Conservation (phyloP, 192 early-diverging fungal genomes). For the Coemansia sp. region DNA sequence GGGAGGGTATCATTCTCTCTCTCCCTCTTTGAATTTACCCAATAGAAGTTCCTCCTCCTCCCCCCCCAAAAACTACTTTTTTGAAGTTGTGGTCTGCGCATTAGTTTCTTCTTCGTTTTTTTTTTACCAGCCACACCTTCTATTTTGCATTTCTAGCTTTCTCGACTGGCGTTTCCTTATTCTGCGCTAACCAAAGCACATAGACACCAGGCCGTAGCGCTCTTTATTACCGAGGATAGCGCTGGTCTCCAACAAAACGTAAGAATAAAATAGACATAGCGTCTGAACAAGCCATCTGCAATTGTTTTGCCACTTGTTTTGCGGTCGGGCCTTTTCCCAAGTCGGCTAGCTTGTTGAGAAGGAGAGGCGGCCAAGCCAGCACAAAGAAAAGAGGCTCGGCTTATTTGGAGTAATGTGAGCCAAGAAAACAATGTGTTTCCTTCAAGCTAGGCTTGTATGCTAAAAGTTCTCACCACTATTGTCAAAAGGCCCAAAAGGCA, state of each 20-base stretch:
- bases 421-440: background rate
- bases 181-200: too few relatives aligned
- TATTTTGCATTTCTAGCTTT: too few relatives aligned
- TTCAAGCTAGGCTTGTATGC: background rate
- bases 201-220: background rate
- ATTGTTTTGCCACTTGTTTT: background rate
- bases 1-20: too few relatives aligned
- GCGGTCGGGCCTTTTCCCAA: conserved; percentile 6
- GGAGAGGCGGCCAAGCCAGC: background rate
- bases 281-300: background rate
- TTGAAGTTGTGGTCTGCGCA: too few relatives aligned
- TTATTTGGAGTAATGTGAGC: conserved; percentile 1
- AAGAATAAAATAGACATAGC: background rate
- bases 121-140: too few relatives aligned
- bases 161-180: too few relatives aligned
- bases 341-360: background rate
- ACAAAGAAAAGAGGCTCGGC: background rate
- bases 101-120: too few relatives aligned
- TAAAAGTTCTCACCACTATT: conserved; percentile 13
- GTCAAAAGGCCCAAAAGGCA: background rate
- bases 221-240: background rate
- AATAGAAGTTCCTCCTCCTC: too few relatives aligned
- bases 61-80: too few relatives aligned
- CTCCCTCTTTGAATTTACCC: too few relatives aligned
- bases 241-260: background rate